Base-by-base conservation (phyloP, 306 rosid genomes). In the Sophora flavescens region DNA sequence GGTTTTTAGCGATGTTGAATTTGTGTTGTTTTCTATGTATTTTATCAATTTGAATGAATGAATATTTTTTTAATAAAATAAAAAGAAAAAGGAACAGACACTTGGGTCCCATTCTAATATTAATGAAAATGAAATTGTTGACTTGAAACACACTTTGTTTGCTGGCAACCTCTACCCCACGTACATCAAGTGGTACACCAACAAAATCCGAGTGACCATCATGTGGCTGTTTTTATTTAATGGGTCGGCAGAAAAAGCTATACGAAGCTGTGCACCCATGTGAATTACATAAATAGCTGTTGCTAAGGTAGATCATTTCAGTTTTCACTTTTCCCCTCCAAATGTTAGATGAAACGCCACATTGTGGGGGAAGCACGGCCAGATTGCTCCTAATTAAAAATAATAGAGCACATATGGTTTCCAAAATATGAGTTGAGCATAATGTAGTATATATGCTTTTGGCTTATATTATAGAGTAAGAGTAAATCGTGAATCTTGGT, bases 221-320 rank as follows among this genome's bases (percentile, higher is more conserved):
- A 30, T 45, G 12, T 28, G 26, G 28, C 45, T 73, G 57, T 8
- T 44, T 70, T 53, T 28, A 63, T 79, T 79, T 39, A 54, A 71
- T 71, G 45, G 60, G 83, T 79, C 32, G 52, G 83, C 68, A 74
- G 61, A 60, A 71, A 56, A 14, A 63, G 48, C 26, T 11, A 4
- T 5, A 7, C 8, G 63, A 30, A 70, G 65, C 35, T 38, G 54
- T 2, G 16, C 12, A 7, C 12, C 26, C 86, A 73, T 42, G 80
- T 82, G 83, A 58, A 36, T 2, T 39, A 7, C 80, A 50, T 82
- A 78, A 82, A 72, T 82, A 52, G 45, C 59, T 2, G 2, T 32
- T 48, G 35, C 57, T 58, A 59, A 11, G 5, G 26, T 10, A 28
- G 15, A 32, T 41, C 36, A 30, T 36, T 6, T 16, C 61, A 53